Evolutionary conservation across 2,329 filamentous ascomycete genomes (phyloP), one percentile per base, ranked within the genome.

Genomic region (Penicillium sp.): DNA sequence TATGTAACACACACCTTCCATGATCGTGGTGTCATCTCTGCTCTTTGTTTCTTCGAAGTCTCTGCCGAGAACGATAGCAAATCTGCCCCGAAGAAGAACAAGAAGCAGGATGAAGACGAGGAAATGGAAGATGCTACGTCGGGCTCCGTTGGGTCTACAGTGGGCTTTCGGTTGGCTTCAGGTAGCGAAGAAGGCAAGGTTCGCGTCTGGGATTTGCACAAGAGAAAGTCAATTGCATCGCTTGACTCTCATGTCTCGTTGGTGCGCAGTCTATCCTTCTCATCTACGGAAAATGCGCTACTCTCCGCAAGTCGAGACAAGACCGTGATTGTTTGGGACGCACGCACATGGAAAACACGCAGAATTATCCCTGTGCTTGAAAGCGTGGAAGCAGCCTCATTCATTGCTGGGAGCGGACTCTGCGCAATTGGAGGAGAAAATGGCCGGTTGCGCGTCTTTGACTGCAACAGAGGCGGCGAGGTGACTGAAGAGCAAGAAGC

Each of bases 1-100:
- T 96, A 85, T 63, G 80, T 88, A 20, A 98, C 93, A 17, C 92
- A 98, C 65, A 95, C 87, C 0, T 94, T 98, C 64, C 84, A 90
- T 51, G 89, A 89, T 1, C 90, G 88, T 42, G 89, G 92, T 7
- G 76, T 98, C 14, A 79, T 98, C 3, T 95, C 92, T 9, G 87
- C 92, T 0, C 72, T 98, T 12, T 82, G 83, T 53, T 96, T 98
- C 65, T 98, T 96, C 61, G 83, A 94, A 57, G 72, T 85, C 11
- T 73, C 80, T 15, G 60, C 68, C 8, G 57, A 51, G 27, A 67
- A 69, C 8, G 60, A 59, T 9, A n/a, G 32, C 18, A 64, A 68
- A 20, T 60, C 64, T 27, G 11, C 25, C 3, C 60, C 61, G 44
- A 72, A 69, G 61, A 72, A 60, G 47, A 75, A 63, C 37, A 57